Evolutionary conservation across 768 basidiomycete species (phyloP), one percentile per base, ranked within the genome.

Genomic region (Obba rivulosa): DNA sequence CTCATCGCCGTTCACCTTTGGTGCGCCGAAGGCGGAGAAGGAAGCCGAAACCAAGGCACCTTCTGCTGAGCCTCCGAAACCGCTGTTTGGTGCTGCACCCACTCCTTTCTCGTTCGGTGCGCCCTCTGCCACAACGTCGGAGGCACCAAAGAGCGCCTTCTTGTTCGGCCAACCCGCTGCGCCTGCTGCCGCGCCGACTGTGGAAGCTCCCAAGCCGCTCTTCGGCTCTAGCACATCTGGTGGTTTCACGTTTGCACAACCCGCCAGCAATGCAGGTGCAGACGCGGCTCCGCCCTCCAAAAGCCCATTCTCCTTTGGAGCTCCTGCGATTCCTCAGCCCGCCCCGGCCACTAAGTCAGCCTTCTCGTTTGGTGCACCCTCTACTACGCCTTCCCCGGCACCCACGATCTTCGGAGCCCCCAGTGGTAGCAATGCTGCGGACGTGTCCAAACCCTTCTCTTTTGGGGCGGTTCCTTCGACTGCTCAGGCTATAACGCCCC

Each of bases 401-500:
- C 43, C 45, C 51, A 82, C 82, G 57, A 65, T 72, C 8, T 86
- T 86, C 52, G 72, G 75, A 41, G 59, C 64, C 34, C 60, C 75
- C 11, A 62, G 59, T 21, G 62, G 59, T 46, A 63, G 63, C n/a
- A 58, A 62, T 20, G 62, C 64, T 2, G 60, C 72, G n/a, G 72
- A 76, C 52, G 68, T 69, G 8, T 68, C 77, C 5, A 80, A 80
- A 55, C 62, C 75, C 10, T 85, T 86, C 52, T 36, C 69, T 13
- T 85, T 87, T 50, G 80, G 79, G 28, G 49, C 73, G 11, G 54
- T 67, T 10, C 43, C 69, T 21, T 56, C 67, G 1, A 62, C 68
- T 11, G 63, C 70, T 22, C 71, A 82, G 18, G 73, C 85, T n/a
- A 66, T 70, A 4, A 87, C 85, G 0, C 85, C 85, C 9, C 87